Percentiles rank a stretch among this genome's conserved stretches.
Conservation (phyloP, 495 filamentous ascomycete species). For the Amphirosellinia nigrospora region DNA sequence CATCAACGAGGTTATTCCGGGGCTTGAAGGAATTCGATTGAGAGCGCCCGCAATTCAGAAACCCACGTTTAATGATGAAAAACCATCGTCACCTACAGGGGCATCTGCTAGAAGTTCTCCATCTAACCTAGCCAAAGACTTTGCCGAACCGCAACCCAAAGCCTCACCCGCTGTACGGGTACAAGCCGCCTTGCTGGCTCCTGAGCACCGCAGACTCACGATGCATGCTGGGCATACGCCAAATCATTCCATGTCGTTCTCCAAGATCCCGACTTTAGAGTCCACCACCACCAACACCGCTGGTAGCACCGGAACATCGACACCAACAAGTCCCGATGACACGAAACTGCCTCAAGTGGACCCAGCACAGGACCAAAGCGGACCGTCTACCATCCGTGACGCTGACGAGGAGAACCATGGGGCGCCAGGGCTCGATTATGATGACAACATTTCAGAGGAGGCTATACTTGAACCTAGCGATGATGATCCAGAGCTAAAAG, state of each 20-base stretch:
- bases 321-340: conserved; percentile 35
- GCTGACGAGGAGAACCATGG: not conserved
- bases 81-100: conserved; percentile 27
- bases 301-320: conserved; percentile 46
- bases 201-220: conserved; percentile 48
- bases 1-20: conserved; percentile 51
- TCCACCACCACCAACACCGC: conserved; percentile 44
- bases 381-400: not conserved
- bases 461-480: conserved; percentile 29
- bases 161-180: conserved; percentile 43
- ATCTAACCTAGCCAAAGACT: conserved; percentile 30
- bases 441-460: not conserved
- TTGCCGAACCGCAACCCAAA: conserved; percentile 21
- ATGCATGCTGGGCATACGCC: conserved; percentile 59
- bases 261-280: conserved; percentile 42
- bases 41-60: conserved; percentile 49
- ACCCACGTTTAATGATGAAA: conserved; percentile 47
- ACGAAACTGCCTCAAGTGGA: not conserved
- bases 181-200: conserved; percentile 47
- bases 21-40: conserved; percentile 53
- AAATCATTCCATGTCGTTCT: conserved; percentile 51
- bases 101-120: conserved; percentile 33
- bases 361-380: conserved; percentile 18
- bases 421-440: not conserved
- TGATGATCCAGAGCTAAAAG: conserved; percentile 48